Conservation (phyloP, 1,284 basidiomycete genomes). For the Marasmius sp. region DNA sequence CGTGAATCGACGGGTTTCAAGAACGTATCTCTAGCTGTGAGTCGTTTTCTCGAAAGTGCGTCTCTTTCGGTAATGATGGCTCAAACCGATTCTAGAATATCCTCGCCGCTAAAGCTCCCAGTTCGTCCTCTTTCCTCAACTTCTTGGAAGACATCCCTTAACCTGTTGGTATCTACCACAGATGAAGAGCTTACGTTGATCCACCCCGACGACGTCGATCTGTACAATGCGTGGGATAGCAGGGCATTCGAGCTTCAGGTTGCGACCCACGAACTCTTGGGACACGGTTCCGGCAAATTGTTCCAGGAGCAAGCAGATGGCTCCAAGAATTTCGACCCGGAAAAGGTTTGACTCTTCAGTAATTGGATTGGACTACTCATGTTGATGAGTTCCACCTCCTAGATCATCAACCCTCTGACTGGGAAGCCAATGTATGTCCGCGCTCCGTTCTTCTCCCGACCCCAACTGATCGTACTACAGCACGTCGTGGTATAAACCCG, state of each 20-base stretch:
- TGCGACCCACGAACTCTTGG: slow-evolving; percentile 81
- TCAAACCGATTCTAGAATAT: slow-evolving; percentile 54
- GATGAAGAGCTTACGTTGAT: slow-evolving; percentile 81
- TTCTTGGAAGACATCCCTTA: neutral
- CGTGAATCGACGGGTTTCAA: slow-evolving; percentile 82
- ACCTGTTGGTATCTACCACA: slow-evolving; percentile 23
- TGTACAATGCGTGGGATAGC: slow-evolving; percentile 77
- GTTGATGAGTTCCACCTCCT: neutral
- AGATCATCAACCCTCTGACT: slow-evolving; percentile 83
- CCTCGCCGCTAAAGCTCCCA: slow-evolving; percentile 80
- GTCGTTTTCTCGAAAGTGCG: slow-evolving; percentile 21
- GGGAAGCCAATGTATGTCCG: slow-evolving; percentile 68
- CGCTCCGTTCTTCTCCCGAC: neutral
- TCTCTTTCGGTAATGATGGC: neutral
- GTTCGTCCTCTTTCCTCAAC: slow-evolving; percentile 35
- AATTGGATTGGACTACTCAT: neutral
- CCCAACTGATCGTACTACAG: slow-evolving; percentile 31
- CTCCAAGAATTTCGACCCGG: slow-evolving; percentile 75
- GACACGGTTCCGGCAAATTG: slow-evolving; percentile 78
- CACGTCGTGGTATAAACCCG: slow-evolving; percentile 81
- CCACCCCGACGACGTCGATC: slow-evolving; percentile 66
- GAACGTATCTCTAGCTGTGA: slow-evolving; percentile 74
- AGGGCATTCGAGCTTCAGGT: slow-evolving; percentile 83
- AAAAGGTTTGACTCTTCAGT: slow-evolving; percentile 40
- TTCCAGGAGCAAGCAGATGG: slow-evolving; percentile 77